Conservation (phyloP, 2,329 filamentous ascomycete genomes). For the Stemphylium vesicarium region DNA sequence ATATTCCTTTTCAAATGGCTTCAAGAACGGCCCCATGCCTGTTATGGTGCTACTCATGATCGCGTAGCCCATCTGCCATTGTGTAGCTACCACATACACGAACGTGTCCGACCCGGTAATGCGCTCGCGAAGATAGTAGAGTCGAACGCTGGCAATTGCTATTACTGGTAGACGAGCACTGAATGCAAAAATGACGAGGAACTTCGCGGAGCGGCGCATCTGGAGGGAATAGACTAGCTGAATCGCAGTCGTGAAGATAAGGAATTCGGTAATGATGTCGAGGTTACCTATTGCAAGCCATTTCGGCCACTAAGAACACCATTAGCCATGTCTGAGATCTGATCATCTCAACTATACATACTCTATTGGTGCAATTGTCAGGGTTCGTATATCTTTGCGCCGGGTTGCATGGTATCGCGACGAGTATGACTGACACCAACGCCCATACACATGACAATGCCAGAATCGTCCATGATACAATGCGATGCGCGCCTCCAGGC, state of each 20-base stretch:
- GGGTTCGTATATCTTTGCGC: slow-evolving; percentile 22
- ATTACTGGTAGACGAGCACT: slow-evolving; percentile 39
- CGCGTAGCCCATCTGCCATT: slow-evolving; percentile 47
- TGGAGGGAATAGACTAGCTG: slow-evolving; percentile 35
- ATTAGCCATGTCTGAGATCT: background rate
- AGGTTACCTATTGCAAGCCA: slow-evolving; percentile 38
- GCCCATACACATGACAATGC: slow-evolving; percentile 32
- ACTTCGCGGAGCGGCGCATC: slow-evolving; percentile 35
- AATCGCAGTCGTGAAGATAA: slow-evolving; percentile 38
- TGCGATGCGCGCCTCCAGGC: slow-evolving; percentile 25
- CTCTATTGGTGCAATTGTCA: slow-evolving; percentile 27
- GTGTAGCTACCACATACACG: slow-evolving; percentile 38
- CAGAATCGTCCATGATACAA: slow-evolving; percentile 27
- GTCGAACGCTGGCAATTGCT: slow-evolving; percentile 30
- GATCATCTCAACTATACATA: slow-evolving; percentile 14
- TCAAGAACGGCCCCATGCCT: slow-evolving; percentile 41
- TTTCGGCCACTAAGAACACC: slow-evolving; percentile 28
- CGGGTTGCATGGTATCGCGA: slow-evolving; percentile 36
- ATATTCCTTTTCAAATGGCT: slow-evolving; percentile 39
- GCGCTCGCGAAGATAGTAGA: slow-evolving; percentile 33
- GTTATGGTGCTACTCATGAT: slow-evolving; percentile 43
- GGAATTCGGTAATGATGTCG: slow-evolving; percentile 36
- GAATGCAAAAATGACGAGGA: slow-evolving; percentile 39
- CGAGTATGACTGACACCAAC: slow-evolving; percentile 31
- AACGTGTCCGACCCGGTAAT: slow-evolving; percentile 26